A percentile compares a stretch with the other conserved stretches of the same genome.
Evolutionary conservation across 2,329 filamentous ascomycete genomes (phyloP).

Genomic region (Leptographium lundbergii): DNA sequence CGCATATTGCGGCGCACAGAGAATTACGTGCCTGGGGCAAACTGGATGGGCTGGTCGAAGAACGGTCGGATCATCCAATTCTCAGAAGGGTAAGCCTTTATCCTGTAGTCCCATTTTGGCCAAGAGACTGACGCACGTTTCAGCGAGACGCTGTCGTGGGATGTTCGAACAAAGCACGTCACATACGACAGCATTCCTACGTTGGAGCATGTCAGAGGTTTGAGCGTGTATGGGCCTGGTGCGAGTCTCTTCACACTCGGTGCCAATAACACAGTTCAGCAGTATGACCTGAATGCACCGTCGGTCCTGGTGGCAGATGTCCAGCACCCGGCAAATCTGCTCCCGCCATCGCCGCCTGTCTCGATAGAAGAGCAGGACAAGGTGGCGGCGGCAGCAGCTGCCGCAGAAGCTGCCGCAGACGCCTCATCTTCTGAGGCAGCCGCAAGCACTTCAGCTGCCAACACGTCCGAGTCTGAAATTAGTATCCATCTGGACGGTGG

Average conservation of each 20-base stretch:
- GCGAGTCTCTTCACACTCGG: conserved; percentile 89
- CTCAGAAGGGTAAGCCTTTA: conserved; percentile 63
- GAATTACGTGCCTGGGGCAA: conserved; percentile 58
- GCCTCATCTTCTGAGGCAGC: conserved; percentile 1
- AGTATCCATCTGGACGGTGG: conserved; percentile 44
- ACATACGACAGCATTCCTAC: conserved; percentile 83
- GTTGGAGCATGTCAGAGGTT: conserved; percentile 63
- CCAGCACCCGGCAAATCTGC: conserved; percentile 67
- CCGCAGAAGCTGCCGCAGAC: conserved; percentile 7
- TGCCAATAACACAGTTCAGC: conserved; percentile 78
- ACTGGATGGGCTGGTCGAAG: conserved; percentile 98
- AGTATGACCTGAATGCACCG: conserved; percentile 83
- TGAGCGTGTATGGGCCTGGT: conserved; percentile 80
- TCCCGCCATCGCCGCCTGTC: conserved; percentile 72
- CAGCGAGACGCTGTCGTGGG: conserved; percentile 88
- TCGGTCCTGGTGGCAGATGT: conserved; percentile 73
- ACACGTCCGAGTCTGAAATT: conserved; percentile 41
- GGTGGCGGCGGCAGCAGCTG: conserved; percentile 16
- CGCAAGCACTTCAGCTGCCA: conserved; percentile 18
- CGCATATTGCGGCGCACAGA: conserved; percentile 74
- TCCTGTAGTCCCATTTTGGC: neutral
- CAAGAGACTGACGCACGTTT: conserved; percentile 4
- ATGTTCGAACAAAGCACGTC: conserved; percentile 95
- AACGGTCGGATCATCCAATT: conserved; percentile 92
- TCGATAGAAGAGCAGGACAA: conserved; percentile 61